phyloP scores from a whole-genome alignment of 306 rosid species.

The Gillenia trifoliata region DNA sequence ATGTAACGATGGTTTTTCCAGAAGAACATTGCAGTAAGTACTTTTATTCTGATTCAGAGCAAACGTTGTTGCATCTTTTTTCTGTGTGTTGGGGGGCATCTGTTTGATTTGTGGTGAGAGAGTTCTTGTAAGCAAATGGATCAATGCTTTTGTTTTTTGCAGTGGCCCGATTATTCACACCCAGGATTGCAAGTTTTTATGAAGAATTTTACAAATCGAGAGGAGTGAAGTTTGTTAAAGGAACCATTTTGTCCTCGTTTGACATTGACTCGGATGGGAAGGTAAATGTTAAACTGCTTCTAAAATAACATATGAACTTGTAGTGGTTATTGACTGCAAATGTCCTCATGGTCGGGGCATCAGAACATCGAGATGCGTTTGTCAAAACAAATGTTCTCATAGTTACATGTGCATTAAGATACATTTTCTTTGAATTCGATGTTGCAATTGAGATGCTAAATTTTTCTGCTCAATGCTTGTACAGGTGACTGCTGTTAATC shows the following conservation, averaged over 20 bases:
- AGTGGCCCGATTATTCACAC: slow-evolving; percentile 97
- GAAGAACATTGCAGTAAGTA: slow-evolving; percentile 97
- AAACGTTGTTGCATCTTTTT: not conserved
- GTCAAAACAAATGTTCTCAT: no score
- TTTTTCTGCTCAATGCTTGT: slow-evolving; percentile 7
- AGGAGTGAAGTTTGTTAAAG: slow-evolving; percentile 83
- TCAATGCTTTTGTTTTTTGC: slow-evolving; percentile 18
- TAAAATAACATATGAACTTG: not conserved
- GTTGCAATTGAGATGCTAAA: not conserved
- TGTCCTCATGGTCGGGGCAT: not conserved
- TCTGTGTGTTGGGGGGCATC: not conserved
- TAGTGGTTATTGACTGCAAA: not conserved
- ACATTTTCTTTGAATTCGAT: not conserved
- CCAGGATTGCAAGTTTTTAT: slow-evolving; percentile 81
- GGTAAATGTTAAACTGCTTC: slow-evolving; percentile 39
- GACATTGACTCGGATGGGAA: slow-evolving; percentile 67
- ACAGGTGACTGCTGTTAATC: slow-evolving; percentile 84
- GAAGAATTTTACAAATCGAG: slow-evolving; percentile 79
- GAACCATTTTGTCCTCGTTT: slow-evolving; percentile 85
- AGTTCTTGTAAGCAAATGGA: not conserved
- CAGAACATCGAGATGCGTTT: no score
- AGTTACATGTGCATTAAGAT: not conserved
- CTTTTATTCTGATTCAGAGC: not conserved
- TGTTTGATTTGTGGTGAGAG: not conserved
- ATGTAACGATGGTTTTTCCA: slow-evolving; percentile 92